These are phyloP conservation scores for Trichoderma virens DNA, from an alignment of 495 filamentous ascomycete genomes.

Conservation along the genomic window DNA sequence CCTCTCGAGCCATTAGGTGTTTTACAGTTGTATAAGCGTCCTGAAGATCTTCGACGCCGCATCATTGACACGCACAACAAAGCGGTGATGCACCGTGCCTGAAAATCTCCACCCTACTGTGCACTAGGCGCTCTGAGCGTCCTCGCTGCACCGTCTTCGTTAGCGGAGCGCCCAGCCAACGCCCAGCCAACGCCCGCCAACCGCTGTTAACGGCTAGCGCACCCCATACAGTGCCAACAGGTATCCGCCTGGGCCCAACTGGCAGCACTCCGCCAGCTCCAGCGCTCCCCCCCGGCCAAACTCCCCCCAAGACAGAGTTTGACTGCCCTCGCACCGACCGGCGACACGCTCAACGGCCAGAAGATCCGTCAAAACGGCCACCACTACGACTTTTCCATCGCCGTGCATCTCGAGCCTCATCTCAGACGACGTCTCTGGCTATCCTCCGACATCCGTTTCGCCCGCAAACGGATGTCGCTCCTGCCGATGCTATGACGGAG, in stretches of 20 bases:
- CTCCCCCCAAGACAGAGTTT: constrained; percentile 8
- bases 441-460: constrained; percentile 40
- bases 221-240: constrained; percentile 7
- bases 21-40: background rate
- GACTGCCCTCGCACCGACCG: constrained; percentile 2
- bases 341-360: background rate
- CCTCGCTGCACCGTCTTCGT: background rate
- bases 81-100: background rate
- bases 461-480: constrained; percentile 51
- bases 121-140: background rate
- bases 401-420: constrained; percentile 27
- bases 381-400: constrained; percentile 48
- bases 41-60: background rate
- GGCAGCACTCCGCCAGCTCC: background rate
- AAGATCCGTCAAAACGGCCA: constrained; percentile 38
- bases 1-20: background rate
- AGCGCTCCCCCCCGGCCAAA: constrained; percentile 8
- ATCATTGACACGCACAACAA: background rate
- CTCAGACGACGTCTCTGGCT: constrained; percentile 25
- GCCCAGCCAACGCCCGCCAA: background rate
- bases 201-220: constrained; percentile 2
- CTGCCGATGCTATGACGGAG: constrained; percentile 51
- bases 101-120: background rate
- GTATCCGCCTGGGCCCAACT: no score
- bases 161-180: background rate